Evolutionary conservation across 2,329 filamentous ascomycete species (phyloP), one percentile per base, ranked within the genome.

Genomic region (Tolypocladium inflatum): DNA sequence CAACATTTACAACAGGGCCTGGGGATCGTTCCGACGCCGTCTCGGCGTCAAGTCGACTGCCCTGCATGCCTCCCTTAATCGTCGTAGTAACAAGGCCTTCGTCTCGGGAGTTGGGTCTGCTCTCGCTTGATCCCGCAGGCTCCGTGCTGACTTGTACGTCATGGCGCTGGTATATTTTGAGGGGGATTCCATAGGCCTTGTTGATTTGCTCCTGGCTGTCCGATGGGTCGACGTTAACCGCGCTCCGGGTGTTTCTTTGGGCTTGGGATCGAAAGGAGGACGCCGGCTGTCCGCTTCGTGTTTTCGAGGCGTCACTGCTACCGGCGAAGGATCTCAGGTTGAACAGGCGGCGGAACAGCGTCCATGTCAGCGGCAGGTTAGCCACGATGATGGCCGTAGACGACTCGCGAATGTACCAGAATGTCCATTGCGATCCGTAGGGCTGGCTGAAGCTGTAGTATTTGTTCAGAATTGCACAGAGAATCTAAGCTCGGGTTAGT

Each of bases 381-480:
- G 74, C 67, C 15, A 73, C 70, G 62, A 77, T 76, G 43, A 78
- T 67, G n/a, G 75, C 74, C 4, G 75, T 77, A 0, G 75, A 76
- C 0, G 75, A 75, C 60, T 78, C 75, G 38, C 75, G 74, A 55
- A 77, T 73, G 63, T 77, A 78, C 75, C 75, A 78, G 56, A 71
- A 74, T 3, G 71, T 73, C 75, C 74, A 78, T 17, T 67, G 62
- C 23, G 59, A 63, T 10, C 71, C 74, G 54, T 67, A 77, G 0
- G 74, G 73, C 21, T 74, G 64, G 13, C 59, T 70, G 37, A 78
- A 70, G 58, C 73, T 76, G 67, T 77, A 77, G 57, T 68, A 71
- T 55, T 77, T 77, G 65, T 73, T 73, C 56, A 85, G 72, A 33
- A 77, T 70, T 19, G 79, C 78, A 3, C 74, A 78, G 26, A 78